Evolutionary conservation across 2,329 filamentous ascomycete species (phyloP).

Genomic region (Tolypocladium album): DNA sequence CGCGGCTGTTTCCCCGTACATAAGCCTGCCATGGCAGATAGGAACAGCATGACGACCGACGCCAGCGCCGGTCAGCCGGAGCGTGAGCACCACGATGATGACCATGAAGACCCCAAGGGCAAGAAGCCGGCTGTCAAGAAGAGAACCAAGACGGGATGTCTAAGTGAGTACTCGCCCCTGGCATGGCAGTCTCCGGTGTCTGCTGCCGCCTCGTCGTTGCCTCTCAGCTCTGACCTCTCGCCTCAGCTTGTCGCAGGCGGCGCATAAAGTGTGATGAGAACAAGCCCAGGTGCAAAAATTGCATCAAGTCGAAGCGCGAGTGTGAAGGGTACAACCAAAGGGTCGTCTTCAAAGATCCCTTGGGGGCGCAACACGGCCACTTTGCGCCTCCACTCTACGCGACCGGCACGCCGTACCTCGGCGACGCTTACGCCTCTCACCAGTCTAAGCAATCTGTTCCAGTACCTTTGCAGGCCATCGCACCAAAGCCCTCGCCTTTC

Average conservation of each 20-base stretch:
- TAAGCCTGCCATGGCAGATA: conserved; percentile 1
- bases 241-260: conserved; percentile 74
- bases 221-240: conserved; percentile 9
- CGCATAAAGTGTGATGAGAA: conserved; percentile 97
- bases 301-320: conserved; percentile 72
- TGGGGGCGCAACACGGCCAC: conserved; percentile 28
- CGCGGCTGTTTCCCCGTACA: too few relatives aligned
- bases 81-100: conserved; percentile 20
- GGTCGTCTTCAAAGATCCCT: conserved; percentile 67
- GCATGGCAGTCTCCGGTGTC: background rate
- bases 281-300: conserved; percentile 71
- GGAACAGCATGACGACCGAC: conserved; percentile 4
- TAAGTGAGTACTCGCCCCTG: conserved; percentile 50
- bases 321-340: conserved; percentile 79
- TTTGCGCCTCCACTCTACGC: conserved; percentile 32
- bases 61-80: conserved; percentile 11
- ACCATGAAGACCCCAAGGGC: conserved; percentile 28
- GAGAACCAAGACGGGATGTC: conserved; percentile 84
- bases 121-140: conserved; percentile 46
- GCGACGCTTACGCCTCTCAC: conserved; percentile 13
- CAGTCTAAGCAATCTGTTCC: conserved; percentile 28
- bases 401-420: conserved; percentile 22
- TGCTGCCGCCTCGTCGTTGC: background rate
- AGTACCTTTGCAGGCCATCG: conserved; percentile 30
- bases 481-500: conserved; percentile 37